A percentile compares a stretch with the other conserved stretches of the same genome.
Conservation (phyloP, 345 rosid species). For the Anacardium occidentale region DNA sequence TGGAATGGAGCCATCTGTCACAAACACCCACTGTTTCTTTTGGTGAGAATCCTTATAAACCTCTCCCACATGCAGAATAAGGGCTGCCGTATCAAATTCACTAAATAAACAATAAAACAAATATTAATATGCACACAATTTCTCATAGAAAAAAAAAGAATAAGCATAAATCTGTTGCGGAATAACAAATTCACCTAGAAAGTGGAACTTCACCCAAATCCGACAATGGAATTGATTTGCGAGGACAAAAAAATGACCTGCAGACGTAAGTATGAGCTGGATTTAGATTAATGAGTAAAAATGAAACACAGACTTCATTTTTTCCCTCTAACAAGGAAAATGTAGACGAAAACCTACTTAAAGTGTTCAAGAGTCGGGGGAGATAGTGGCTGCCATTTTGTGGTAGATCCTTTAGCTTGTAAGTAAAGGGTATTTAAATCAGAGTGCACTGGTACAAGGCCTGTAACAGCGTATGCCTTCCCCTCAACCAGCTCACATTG, state of each 20-base stretch:
- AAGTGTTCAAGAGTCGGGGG: slow-evolving; percentile 42
- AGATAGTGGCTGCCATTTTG: slow-evolving; percentile 65
- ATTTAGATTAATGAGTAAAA: slow-evolving; percentile 17
- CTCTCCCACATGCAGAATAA: slow-evolving; percentile 76
- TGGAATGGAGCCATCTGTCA: slow-evolving; percentile 64
- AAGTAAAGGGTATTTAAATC: slow-evolving; percentile 67
- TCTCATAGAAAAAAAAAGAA: neutral
- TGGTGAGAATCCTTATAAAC: slow-evolving; percentile 45
- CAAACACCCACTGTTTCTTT: slow-evolving; percentile 91
- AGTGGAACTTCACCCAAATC: slow-evolving; percentile 72
- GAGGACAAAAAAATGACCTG: slow-evolving; percentile 92
- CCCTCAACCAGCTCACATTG: slow-evolving; percentile 74
- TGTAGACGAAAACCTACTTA: slow-evolving; percentile 45
- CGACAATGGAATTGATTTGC: slow-evolving; percentile 51
- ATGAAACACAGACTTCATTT: neutral
- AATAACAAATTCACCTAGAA: slow-evolving; percentile 50
- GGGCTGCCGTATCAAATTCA: slow-evolving; percentile 83
- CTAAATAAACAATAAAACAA: slow-evolving; percentile 33
- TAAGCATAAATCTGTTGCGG: neutral
- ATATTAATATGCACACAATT: neutral
- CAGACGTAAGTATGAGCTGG: slow-evolving; percentile 21
- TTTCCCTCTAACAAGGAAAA: slow-evolving; percentile 6
- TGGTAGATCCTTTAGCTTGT: slow-evolving; percentile 73
- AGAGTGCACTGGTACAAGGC: slow-evolving; percentile 62
- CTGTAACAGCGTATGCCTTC: slow-evolving; percentile 62